Evolutionary conservation across 495 filamentous ascomycete species (phyloP).

Genomic region (Thermochaetoides thermophila): DNA sequence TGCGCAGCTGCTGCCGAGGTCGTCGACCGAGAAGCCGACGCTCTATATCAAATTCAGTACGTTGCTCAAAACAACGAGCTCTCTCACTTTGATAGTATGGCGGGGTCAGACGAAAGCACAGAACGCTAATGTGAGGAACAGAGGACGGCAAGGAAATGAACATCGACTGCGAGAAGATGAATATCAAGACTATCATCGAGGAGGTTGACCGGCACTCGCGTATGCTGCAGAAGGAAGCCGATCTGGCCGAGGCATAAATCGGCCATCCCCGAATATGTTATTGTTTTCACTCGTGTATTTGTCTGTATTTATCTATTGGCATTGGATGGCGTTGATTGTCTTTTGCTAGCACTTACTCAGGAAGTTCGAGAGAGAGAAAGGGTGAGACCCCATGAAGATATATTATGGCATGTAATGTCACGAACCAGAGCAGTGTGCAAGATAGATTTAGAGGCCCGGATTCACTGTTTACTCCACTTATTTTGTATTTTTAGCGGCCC

Average conservation of each 20-base stretch:
- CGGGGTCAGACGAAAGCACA: too few relatives aligned
- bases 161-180: conserved; percentile 55
- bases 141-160: conserved; percentile 73
- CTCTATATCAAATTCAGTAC: conserved; percentile 71
- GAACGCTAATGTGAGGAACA: conserved; percentile 19
- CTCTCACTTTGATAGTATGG: too few relatives aligned
- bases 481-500: background rate
- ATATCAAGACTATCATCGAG: conserved; percentile 73
- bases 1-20: conserved; percentile 58
- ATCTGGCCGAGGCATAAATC: conserved; percentile 44
- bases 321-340: too few relatives aligned
- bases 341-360: too few relatives aligned
- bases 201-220: conserved; percentile 86
- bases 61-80: conserved; percentile 20
- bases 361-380: too few relatives aligned
- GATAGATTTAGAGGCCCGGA: too few relatives aligned
- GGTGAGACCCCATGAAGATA: too few relatives aligned
- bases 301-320: background rate
- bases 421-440: too few relatives aligned
- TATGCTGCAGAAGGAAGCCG: conserved; percentile 61
- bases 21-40: conserved; percentile 43
- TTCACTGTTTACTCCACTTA: too few relatives aligned
- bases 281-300: conserved; percentile 1
- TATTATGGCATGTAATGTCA: too few relatives aligned
- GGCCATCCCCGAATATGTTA: background rate